Conservation (phyloP, 2,329 filamentous ascomycete species). For the Pyrenochaeta sp. region DNA sequence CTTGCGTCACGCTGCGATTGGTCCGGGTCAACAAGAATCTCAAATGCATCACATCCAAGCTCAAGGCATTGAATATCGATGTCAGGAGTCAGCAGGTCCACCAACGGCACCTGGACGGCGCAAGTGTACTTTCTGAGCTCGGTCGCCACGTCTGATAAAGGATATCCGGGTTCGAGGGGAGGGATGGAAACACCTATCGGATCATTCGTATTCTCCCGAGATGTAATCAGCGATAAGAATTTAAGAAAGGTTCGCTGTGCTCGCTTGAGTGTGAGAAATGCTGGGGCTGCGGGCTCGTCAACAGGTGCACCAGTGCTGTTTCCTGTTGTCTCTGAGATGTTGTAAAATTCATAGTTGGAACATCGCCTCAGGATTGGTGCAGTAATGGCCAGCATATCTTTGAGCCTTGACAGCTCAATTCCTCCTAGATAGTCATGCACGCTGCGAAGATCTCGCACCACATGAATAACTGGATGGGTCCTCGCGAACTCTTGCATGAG, state of each 20-base stretch:
- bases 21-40: conserved; percentile 62
- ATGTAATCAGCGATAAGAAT: conserved; percentile 69
- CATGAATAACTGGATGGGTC: conserved; percentile 74
- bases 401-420: conserved; percentile 64
- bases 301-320: conserved; percentile 20
- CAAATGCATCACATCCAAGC: conserved; percentile 72
- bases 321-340: conserved; percentile 66
- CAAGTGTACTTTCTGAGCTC: conserved; percentile 72
- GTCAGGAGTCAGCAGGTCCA: conserved; percentile 61
- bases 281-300: conserved; percentile 54
- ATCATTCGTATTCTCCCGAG: conserved; percentile 54
- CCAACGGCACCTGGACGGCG: conserved; percentile 69
- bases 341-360: conserved; percentile 80
- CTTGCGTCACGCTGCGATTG: conserved; percentile 21
- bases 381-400: conserved; percentile 66
- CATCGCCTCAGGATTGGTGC: conserved; percentile 69
- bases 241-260: conserved; percentile 75
- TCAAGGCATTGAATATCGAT: conserved; percentile 72
- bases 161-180: conserved; percentile 70
- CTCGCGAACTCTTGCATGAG: conserved; percentile 69
- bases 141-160: conserved; percentile 67
- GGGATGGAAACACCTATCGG: conserved; percentile 49
- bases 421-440: conserved; percentile 68
- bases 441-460: conserved; percentile 70
- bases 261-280: conserved; percentile 72